Conservation (phyloP, 2,329 filamentous ascomycete genomes). For the Ophiostoma quercus region DNA sequence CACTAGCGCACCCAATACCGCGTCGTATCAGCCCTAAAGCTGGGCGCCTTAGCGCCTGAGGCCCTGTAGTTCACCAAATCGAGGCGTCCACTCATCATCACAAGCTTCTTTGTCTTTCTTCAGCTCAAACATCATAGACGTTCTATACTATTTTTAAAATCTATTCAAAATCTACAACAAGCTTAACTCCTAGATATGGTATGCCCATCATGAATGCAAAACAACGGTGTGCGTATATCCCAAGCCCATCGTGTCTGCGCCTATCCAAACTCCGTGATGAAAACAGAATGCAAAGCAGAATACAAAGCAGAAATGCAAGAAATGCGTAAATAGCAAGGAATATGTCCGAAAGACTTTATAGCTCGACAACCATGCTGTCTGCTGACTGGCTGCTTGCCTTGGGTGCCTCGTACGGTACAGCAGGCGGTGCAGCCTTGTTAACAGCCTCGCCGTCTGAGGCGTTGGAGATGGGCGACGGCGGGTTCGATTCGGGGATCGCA, state of each 20-base stretch:
- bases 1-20: not conserved
- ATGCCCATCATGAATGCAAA: not conserved
- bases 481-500: conserved; percentile 12
- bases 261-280: conserved; percentile 1
- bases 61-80: not conserved
- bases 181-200: not conserved
- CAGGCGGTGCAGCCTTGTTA: not conserved
- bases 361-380: not conserved
- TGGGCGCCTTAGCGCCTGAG: not conserved
- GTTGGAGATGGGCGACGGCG: not conserved
- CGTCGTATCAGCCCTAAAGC: conserved; percentile 10
- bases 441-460: not conserved
- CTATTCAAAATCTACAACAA: not conserved
- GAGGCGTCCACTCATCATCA: not conserved
- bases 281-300: not conserved
- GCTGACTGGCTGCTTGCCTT: not conserved
- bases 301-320: not conserved
- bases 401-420: not conserved
- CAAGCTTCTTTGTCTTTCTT: not conserved
- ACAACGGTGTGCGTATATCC: not conserved
- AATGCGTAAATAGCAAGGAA: not conserved
- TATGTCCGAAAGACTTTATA: not conserved
- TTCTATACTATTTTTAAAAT: not conserved
- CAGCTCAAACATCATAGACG: not conserved
- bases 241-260: not conserved